These are phyloP conservation scores for Herpotrichia juniperi DNA, from an alignment of 2,329 filamentous ascomycete species.

Conservation along the genomic window DNA sequence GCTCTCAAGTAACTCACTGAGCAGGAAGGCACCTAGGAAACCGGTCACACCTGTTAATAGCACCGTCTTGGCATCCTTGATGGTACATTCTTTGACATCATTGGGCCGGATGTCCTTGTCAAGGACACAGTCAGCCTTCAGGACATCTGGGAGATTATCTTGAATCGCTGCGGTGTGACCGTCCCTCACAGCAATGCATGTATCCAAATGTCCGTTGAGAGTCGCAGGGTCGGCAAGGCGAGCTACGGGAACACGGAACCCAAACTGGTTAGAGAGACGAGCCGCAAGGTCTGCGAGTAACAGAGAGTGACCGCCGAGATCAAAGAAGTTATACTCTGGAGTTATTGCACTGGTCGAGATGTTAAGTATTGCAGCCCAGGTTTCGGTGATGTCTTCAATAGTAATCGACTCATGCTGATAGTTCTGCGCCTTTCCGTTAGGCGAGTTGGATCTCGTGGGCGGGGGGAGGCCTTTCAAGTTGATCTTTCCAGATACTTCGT, in stretches of 20 bases:
- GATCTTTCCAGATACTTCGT: conserved; percentile 79
- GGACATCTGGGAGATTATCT: conserved; percentile 72
- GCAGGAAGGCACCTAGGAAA: conserved; percentile 76
- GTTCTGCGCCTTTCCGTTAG: conserved; percentile 50
- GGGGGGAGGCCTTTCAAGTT: conserved; percentile 74
- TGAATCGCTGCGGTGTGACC: conserved; percentile 77
- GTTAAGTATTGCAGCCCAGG: conserved; percentile 75
- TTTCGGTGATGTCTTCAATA: conserved; percentile 69
- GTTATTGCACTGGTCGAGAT: conserved; percentile 68
- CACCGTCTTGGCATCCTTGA: conserved; percentile 71
- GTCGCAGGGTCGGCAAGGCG: conserved; percentile 75
- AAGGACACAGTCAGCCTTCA: conserved; percentile 70
- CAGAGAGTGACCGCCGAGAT: conserved; percentile 79
- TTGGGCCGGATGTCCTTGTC: conserved; percentile 71
- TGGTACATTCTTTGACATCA: conserved; percentile 59
- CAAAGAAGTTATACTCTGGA: conserved; percentile 77
- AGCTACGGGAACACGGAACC: conserved; percentile 73
- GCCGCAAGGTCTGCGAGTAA: conserved; percentile 79
- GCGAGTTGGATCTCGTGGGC: conserved; percentile 57
- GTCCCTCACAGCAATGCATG: conserved; percentile 72
- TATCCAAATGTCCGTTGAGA: conserved; percentile 73
- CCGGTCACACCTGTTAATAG: conserved; percentile 78
- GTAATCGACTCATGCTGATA: conserved; percentile 68
- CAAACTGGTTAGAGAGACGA: conserved; percentile 71
- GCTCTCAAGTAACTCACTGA: conserved; percentile 70